phyloP scores from a whole-genome alignment of 176 grass and related monocot genomes.

The Aegilops bicornis region DNA sequence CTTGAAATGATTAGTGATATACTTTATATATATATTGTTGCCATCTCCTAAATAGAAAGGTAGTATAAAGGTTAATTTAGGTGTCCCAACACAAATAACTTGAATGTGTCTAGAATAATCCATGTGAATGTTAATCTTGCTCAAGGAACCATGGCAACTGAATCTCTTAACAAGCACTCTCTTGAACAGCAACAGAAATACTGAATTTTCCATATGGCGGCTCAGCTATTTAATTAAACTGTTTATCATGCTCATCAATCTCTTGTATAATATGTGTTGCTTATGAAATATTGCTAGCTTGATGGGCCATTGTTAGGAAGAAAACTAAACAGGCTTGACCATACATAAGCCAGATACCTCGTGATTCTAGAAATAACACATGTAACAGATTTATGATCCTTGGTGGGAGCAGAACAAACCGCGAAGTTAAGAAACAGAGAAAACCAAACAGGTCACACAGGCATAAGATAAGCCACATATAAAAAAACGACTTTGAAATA shows the following conservation, averaged over 20 bases:
- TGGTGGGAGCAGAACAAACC: neutral
- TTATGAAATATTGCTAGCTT: constrained; percentile 6
- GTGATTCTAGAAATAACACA: constrained; percentile 3
- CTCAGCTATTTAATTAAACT: neutral
- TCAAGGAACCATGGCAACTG: neutral
- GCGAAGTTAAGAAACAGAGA: neutral
- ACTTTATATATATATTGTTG: neutral
- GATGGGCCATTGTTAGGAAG: neutral
- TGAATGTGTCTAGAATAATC: neutral
- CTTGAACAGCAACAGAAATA: neutral
- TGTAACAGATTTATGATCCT: neutral
- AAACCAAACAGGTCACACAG: neutral
- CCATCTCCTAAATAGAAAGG: neutral
- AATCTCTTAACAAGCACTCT: neutral
- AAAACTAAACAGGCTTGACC: constrained; percentile 2
- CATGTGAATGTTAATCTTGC: constrained; percentile 10
- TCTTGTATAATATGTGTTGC: neutral
- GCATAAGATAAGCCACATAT: neutral
- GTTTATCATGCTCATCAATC: neutral
- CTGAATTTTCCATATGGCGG: neutral
- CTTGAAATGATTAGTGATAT: neutral
- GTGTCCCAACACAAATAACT: neutral
- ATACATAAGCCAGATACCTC: neutral
- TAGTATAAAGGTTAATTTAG: neutral
- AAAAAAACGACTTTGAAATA: neutral